Conservation (phyloP, 768 basidiomycete genomes). For the Psilocybe sp. region DNA sequence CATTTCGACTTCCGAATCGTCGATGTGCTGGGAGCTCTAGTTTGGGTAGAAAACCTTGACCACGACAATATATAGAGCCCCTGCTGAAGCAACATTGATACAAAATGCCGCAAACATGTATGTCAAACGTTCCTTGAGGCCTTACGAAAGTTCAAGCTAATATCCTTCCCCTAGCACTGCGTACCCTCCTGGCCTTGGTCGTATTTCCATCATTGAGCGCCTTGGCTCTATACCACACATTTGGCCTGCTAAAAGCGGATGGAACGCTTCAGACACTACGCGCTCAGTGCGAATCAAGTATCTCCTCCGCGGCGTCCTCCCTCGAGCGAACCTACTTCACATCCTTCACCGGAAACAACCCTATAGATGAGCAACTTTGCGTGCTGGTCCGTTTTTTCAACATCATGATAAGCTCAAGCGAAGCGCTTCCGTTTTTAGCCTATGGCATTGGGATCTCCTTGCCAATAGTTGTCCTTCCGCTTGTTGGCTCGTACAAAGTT, state of each 20-base stretch:
- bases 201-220: conserved; percentile 38
- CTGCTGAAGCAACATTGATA: too few species aligned
- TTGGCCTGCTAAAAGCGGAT: conserved; percentile 29
- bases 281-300: conserved; percentile 27
- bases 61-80: too few species aligned
- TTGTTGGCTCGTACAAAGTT: conserved; percentile 41
- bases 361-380: conserved; percentile 40
- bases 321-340: conserved; percentile 30
- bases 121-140: too few species aligned
- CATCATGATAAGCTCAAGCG: conserved; percentile 28
- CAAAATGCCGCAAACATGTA: too few species aligned
- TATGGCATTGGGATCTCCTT: conserved; percentile 34
- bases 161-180: not conserved
- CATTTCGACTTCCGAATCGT: too few species aligned
- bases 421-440: conserved; percentile 27
- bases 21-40: too few species aligned
- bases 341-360: conserved; percentile 33
- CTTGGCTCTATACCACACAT: conserved; percentile 30
- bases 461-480: conserved; percentile 38
- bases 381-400: conserved; percentile 48
- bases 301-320: conserved; percentile 4
- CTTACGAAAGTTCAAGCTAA: not conserved
- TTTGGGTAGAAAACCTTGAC: too few species aligned
- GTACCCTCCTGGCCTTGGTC: conserved; percentile 28
- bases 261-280: conserved; percentile 21